A percentile compares a stretch with the other conserved stretches of the same genome.
phyloP scores from a whole-genome alignment of 345 rosid genomes.

The Eucalyptus sp. region DNA sequence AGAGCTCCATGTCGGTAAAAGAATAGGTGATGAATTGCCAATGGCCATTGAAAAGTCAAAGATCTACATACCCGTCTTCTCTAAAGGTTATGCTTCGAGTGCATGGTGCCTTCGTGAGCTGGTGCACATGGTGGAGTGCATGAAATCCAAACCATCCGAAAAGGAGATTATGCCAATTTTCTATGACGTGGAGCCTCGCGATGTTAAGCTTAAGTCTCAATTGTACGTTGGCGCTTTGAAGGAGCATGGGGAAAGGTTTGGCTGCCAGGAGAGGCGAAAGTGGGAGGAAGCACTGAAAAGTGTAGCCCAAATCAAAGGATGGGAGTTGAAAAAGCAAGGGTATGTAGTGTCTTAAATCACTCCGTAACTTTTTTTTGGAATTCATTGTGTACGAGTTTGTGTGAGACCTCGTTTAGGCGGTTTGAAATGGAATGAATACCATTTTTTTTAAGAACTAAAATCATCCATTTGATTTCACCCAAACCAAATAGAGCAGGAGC shows the following conservation, averaged over 20 bases:
- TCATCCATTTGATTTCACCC: not conserved
- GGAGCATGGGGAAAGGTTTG: not conserved
- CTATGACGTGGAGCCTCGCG: not conserved
- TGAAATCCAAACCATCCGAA: not conserved
- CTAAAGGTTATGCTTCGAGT: not conserved
- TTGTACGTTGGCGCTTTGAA: rapidly evolving
- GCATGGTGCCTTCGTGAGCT: not conserved
- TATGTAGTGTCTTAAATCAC: not conserved
- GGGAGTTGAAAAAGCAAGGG: not conserved
- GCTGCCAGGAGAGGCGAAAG: not conserved
- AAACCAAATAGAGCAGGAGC: not conserved
- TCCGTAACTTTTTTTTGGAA: too few species aligned
- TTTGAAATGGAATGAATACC: not conserved
- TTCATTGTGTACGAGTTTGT: not conserved
- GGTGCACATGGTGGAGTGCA: not conserved
- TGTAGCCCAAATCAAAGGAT: not conserved
- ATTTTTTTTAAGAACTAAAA: not conserved
- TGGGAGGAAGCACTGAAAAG: not conserved
- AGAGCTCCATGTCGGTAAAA: not conserved
- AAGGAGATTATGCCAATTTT: not conserved
- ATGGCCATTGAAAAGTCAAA: rapidly evolving
- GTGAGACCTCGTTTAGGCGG: not conserved
- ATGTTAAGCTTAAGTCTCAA: not conserved
- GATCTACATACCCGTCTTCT: not conserved
- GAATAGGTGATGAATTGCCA: not conserved